These are phyloP conservation scores for Tuber borchii DNA, from an alignment of 495 filamentous ascomycete species.

Conservation along the genomic window DNA sequence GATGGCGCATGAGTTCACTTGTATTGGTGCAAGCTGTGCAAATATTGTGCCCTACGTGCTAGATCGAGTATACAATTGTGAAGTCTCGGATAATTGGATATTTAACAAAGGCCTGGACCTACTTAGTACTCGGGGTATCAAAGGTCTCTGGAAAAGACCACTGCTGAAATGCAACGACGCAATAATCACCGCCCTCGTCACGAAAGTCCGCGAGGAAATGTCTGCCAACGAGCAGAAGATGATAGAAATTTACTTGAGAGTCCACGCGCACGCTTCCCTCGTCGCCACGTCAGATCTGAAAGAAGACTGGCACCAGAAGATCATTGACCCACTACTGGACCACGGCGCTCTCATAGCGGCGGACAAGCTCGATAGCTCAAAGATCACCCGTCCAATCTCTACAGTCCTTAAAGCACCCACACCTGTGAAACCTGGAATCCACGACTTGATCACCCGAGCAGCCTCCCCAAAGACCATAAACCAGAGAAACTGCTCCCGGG, in stretches of 20 bases:
- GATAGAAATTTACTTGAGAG: conserved; percentile 8
- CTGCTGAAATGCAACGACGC: conserved; percentile 21
- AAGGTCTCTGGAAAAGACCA: conserved; percentile 24
- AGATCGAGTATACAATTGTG: conserved; percentile 17
- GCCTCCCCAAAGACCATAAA: conserved; percentile 11
- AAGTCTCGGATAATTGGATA: conserved; percentile 31
- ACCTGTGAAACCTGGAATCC: conserved; percentile 17
- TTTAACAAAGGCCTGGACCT: conserved; percentile 13
- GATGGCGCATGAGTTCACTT: conserved; percentile 28
- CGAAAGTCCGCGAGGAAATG: conserved; percentile 7
- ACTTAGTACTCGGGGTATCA: neutral
- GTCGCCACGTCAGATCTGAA: conserved; percentile 21
- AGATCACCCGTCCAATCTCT: neutral
- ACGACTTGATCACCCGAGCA: conserved; percentile 18
- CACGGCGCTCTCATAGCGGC: conserved; percentile 16
- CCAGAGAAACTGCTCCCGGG: conserved; percentile 21
- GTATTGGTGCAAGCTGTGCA: conserved; percentile 21
- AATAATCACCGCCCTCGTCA: conserved; percentile 13
- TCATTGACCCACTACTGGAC: conserved; percentile 27
- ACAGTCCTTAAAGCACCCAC: conserved; percentile 11
- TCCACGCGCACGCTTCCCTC: conserved; percentile 12
- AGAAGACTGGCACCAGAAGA: conserved; percentile 22
- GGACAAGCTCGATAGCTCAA: conserved; percentile 12
- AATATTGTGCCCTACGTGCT: conserved; percentile 25
- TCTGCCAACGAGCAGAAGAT: conserved; percentile 9